Evolutionary conservation across 345 rosid species (phyloP), one percentile per base, ranked within the genome.

Genomic region (Citrus maxima): DNA sequence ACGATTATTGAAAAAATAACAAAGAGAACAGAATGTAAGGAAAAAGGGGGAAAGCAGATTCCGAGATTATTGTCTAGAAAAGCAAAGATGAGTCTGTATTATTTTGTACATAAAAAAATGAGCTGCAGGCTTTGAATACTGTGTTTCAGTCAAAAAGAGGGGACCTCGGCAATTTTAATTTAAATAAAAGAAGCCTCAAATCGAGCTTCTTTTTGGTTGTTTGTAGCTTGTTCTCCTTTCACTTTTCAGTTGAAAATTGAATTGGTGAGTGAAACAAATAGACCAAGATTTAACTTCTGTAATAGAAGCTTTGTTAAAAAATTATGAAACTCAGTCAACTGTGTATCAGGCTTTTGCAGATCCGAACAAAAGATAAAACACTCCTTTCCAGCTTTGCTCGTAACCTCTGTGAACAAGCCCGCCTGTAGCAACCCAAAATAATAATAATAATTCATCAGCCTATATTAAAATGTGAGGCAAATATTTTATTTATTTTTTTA

Each of bases 1-100:
- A 42, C 49, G 49, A 42, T 42, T 42, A 42, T 42, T 10, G 49
- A 65, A 78, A 73, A 18, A 51, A 65, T 30, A 65, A 67, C 2
- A 70, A 55, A 64, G 78, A 74, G 65, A 74, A 81, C 81, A 85
- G 86, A 86, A 86, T 80, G 87, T 83, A 85, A 82, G 85, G 16
- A 70, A 59, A 77, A 82, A 32, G 34, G 76, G 81, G 60, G 37
- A 67, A 74, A 70, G 64, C 87, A 78, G 89, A 90, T 85, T 89
- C 89, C 86, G 56, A 90, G 87, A 89, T 78, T 72, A 79, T 86
- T 85, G 93, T 83, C 89, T 58, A 83, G 3, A 76, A 89, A 87
- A 85, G 87, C 60, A 82, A 72, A 83, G 85, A 71, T 70, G 85
- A 80, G 73, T 72, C 78, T 85, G 80, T 85, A 64, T 46, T 46